Percentiles rank a stretch among this genome's conserved stretches.
Conservation (phyloP, 2,329 filamentous ascomycete species). For the Blastomyces parvus region DNA sequence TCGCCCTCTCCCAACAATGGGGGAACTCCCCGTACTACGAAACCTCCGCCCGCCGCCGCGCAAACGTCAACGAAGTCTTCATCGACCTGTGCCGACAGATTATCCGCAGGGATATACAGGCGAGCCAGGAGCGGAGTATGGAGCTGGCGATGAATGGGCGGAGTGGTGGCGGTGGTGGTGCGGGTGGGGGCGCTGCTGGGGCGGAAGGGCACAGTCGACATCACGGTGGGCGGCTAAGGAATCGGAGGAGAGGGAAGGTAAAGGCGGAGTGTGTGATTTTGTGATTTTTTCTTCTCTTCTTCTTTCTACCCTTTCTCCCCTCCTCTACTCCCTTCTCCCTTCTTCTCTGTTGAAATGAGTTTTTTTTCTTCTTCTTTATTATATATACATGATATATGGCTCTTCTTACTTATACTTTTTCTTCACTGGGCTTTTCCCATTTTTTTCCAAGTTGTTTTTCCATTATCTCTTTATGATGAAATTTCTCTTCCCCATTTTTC, state of each 20-base stretch:
- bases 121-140: slow-evolving; percentile 26
- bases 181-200: slow-evolving; percentile 25
- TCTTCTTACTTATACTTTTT: not conserved
- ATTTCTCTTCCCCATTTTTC: not conserved
- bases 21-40: slow-evolving; percentile 83
- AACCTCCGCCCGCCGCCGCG: slow-evolving; percentile 69
- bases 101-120: slow-evolving; percentile 55
- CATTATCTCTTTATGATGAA: not conserved
- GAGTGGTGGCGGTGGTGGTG: slow-evolving; percentile 20
- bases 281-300: slow-evolving; percentile 11
- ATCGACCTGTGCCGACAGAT: slow-evolving; percentile 76
- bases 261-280: slow-evolving; percentile 24
- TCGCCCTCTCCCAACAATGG: slow-evolving; percentile 79
- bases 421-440: not conserved
- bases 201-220: slow-evolving; percentile 27
- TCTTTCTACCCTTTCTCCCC: not conserved
- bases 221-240: slow-evolving; percentile 29
- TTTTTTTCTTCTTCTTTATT: not conserved
- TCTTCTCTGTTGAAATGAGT: slow-evolving; percentile 6
- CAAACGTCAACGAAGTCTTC: slow-evolving; percentile 87
- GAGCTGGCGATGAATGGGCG: slow-evolving; percentile 15
- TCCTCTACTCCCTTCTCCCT: not conserved
- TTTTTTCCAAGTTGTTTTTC: too few species aligned
- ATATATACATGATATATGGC: slow-evolving; percentile 5
- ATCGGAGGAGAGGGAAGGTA: slow-evolving; percentile 24